Evolutionary conservation across 1,284 basidiomycete species (phyloP), one percentile per base, ranked within the genome.

Genomic region (Pisolithus thermaeus): DNA sequence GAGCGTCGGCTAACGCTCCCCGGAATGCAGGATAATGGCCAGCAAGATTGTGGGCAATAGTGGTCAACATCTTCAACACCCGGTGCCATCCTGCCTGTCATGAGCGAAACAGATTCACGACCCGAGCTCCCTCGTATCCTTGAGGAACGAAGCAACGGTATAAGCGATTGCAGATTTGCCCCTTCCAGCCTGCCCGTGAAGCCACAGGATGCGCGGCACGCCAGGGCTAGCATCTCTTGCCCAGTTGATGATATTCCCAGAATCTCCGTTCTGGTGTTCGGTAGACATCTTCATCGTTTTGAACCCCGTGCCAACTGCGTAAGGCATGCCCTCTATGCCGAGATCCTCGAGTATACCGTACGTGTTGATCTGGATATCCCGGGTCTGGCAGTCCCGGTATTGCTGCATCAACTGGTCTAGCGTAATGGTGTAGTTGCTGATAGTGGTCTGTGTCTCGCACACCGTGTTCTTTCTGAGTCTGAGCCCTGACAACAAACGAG

Each of bases 91-190:
- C 39, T 40, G 39, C 22, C 39, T 40, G 39, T 22, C 39, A 22
- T 20, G 45, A 22, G 46, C 37, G 28, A 54, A 54, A 40, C 30
- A 52, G 36, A 41, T 52, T 11, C 48, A 54, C 6, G 52, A 42
- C 6, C 51, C 51, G 12, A 57, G 53, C 9, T 20, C 27, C 8
- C 45, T 30, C 20, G 30, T 20, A 7, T 48, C 30, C 8, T 38
- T 36, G 38, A 55, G 50, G 16, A 39, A 36, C 12, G 44, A 7
- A 2, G 53, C 51, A 27, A 56, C 41, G 6, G 54, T 50, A 27
- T 42, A 32, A 3, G 58, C 52, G 22, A 59, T 52, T 1, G 58
- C 44, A 12, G 39, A 48, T 40, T 59, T 59, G 6, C 58, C 58
- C 12, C 47, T 46, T 1, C 53, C 53, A 12, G 49, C 46, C 18